Evolutionary conservation across 805 yeast genomes (phyloP).

Genomic region (Wickerhamiella azymoides): DNA sequence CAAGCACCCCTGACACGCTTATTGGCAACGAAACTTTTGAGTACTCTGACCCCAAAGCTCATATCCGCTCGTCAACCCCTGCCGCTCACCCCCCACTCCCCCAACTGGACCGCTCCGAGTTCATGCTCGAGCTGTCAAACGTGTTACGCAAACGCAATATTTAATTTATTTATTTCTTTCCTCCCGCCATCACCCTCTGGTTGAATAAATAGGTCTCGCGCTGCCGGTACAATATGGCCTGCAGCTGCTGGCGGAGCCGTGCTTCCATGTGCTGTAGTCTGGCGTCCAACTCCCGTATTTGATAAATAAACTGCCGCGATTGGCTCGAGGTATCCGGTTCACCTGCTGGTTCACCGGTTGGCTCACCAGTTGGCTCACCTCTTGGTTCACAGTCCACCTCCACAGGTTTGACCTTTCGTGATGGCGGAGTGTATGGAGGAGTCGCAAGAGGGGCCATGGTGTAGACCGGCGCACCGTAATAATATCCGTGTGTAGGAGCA

Average conservation of each 20-base stretch:
- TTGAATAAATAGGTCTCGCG: not conserved
- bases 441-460: not conserved
- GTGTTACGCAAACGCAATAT: not conserved
- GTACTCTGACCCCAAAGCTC: not conserved
- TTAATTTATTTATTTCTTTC: not conserved
- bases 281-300: not conserved
- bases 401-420: not conserved
- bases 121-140: not conserved
- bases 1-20: conserved; percentile 4
- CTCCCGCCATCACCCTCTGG: not conserved
- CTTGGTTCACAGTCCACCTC: too few species aligned
- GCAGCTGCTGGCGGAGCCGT: not conserved
- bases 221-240: conserved; percentile 2
- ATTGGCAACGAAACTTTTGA: not conserved
- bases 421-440: conserved; percentile 3
- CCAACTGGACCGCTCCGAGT: not conserved
- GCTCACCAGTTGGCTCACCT: too few species aligned
- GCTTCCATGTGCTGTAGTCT: conserved; percentile 1
- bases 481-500: not conserved
- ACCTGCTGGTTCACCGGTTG: too few species aligned
- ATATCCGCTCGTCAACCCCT: too few species aligned
- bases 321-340: not conserved
- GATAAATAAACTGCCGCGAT: not conserved
- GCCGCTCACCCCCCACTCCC: not conserved
- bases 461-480: not conserved